phyloP scores from a whole-genome alignment of 768 basidiomycete species.

The Collybia nuda region DNA sequence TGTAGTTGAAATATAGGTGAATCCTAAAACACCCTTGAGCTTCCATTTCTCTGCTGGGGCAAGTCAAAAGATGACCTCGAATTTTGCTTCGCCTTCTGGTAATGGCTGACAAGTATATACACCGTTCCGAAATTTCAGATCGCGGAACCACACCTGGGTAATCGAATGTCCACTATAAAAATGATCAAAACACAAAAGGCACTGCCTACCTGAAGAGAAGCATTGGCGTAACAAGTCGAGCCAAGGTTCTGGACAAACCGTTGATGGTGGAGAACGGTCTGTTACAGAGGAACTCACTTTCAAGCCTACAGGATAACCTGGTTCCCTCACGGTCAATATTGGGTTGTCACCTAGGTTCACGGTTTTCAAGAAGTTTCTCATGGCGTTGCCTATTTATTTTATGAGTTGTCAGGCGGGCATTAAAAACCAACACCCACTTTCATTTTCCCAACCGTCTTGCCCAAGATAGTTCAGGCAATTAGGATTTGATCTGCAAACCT shows the following conservation, averaged over 20 bases:
- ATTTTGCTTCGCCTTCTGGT: conserved; percentile 43
- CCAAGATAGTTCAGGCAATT: conserved; percentile 88
- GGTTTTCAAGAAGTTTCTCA: conserved; percentile 49
- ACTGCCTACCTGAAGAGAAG: conserved; percentile 76
- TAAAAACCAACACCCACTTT: conserved; percentile 40
- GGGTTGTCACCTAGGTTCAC: conserved; percentile 60
- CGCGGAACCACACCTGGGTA: conserved; percentile 87
- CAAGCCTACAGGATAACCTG: conserved; percentile 70
- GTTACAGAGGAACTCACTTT: conserved; percentile 44
- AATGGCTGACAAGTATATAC: conserved; percentile 77
- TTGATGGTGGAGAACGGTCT: conserved; percentile 1
- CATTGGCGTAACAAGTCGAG: conserved; percentile 96
- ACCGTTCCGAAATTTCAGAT: conserved; percentile 75
- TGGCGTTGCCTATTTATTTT: conserved; percentile 42
- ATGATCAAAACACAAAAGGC: neutral
- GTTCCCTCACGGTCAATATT: conserved; percentile 43
- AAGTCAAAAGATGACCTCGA: conserved; percentile 24
- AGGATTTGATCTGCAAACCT: conserved; percentile 72
- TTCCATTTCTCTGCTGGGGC: neutral
- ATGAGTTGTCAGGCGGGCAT: conserved; percentile 7
- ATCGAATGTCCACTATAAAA: conserved; percentile 1
- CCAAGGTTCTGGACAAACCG: conserved; percentile 75
- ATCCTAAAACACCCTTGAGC: conserved; percentile 40
- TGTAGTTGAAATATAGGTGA: conserved; percentile 80
- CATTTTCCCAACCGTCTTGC: conserved; percentile 77